Base-by-base conservation (phyloP, 441 rosid species). In the Pelargonium myrrhifolium region DNA sequence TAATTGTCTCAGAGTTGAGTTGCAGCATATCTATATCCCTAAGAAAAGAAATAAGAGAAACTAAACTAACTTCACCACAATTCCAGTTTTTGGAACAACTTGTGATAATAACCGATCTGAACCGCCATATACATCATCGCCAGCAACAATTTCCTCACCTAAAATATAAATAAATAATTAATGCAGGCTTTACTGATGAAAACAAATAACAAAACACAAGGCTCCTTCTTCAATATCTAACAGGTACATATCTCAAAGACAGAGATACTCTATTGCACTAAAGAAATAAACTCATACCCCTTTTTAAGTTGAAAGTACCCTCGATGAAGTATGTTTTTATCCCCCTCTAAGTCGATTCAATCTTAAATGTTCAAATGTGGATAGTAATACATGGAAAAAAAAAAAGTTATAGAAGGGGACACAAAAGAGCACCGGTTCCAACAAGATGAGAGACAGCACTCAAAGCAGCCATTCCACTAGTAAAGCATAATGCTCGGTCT, bases 401-500 rank as follows among this genome's bases (percentile, higher is more conserved):
- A 24, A 45, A 21, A 6, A 67, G n/a, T n/a, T n/a, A n/a, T 22
- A 65, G 74, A 31, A 15, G 26, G 14, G 56, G 22, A 7, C n/a
- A n/a, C n/a, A n/a, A 70, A 26, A 28, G 76, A 40, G 64, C 68
- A 94, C 99, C 98, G 67, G 75, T 65, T 78, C 75, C 78, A 75
- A 94, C 70, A 69, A 92, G 93, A 80, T 80, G 93, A 8, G 87
- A 71, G 69, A 89, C 97, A 64, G 98, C 84, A 72, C 86, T 76
- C 77, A 92, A 86, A 75, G 98, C 99, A 82, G 97, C 99, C 96
- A 94, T 94, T 78, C 98, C 99, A 71, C 96, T 91, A 49, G 97
- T 86, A 75, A 94, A 94, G 88, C 99, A 89, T 76, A 91, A 85
- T 72, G 97, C 94, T 75, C 90, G 84, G 80, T 94, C 93, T 0